Conservation (phyloP, 164 flowering plant genomes). For the Vitis amurensis region DNA sequence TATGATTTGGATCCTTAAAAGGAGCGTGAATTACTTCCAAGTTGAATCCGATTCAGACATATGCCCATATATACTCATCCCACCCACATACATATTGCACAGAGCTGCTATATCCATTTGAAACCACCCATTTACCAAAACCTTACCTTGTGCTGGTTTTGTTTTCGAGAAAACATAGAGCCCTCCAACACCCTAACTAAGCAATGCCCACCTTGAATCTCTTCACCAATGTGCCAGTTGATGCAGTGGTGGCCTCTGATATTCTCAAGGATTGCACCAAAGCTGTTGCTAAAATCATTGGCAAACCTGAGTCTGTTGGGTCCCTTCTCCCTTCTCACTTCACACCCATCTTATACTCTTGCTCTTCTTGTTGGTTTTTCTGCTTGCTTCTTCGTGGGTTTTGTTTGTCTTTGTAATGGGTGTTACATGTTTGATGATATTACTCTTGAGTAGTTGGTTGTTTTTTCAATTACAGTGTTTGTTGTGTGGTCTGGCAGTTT, state of each 20-base stretch:
- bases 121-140: too few relatives aligned
- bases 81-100: too few relatives aligned
- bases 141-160: background rate
- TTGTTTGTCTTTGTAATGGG: conserved; percentile 4
- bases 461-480: background rate
- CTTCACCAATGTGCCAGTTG: conserved; percentile 81
- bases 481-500: too few relatives aligned
- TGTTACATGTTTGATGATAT: conserved; percentile 38
- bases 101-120: too few relatives aligned
- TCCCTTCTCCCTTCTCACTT: background rate
- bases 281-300: conserved; percentile 84
- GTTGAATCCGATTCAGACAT: too few relatives aligned
- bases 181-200: background rate
- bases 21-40: too few relatives aligned
- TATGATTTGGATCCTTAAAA: too few relatives aligned
- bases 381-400: background rate
- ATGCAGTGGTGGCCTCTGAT: conserved; percentile 77
- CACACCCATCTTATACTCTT: background rate
- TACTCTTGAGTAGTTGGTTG: conserved; percentile 14
- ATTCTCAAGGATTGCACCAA: conserved; percentile 90
- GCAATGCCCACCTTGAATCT: conserved; percentile 85
- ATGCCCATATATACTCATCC: too few relatives aligned
- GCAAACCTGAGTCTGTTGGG: conserved; percentile 88
- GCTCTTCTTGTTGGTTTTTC: background rate
- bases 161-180: background rate